Percentiles rank a stretch among this genome's conserved stretches.
phyloP scores from a whole-genome alignment of 495 filamentous ascomycete species.

The Acidiella bohemica region DNA sequence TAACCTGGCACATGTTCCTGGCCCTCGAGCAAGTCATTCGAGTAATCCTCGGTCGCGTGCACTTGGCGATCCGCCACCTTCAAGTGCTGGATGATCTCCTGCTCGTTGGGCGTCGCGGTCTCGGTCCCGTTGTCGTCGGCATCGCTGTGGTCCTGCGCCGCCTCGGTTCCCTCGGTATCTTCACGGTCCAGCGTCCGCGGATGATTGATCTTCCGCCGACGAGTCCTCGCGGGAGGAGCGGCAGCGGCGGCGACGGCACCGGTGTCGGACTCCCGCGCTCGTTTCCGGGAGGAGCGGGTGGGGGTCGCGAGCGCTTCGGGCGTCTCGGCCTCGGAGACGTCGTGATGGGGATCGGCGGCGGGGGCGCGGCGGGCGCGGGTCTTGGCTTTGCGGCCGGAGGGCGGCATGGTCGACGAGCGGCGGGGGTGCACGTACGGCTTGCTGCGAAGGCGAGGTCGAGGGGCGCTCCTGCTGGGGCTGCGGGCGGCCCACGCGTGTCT shows the following conservation, averaged over 20 bases:
- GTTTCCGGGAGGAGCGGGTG: constrained; percentile 25
- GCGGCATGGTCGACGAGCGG: too few species aligned
- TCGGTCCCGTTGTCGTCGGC: constrained; percentile 16
- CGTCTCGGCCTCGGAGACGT: constrained; percentile 26
- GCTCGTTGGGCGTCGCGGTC: constrained; percentile 29
- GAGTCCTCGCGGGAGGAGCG: constrained; percentile 3
- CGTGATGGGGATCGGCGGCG: constrained; percentile 9
- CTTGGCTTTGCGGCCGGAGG: constrained; percentile 18
- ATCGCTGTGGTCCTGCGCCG: constrained; percentile 14
- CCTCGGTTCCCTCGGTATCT: constrained; percentile 18
- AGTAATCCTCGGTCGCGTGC: constrained; percentile 58
- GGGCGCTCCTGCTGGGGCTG: too few species aligned
- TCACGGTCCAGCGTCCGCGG: constrained; percentile 7
- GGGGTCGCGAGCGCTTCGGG: constrained; percentile 30
- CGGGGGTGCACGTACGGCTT: too few species aligned
- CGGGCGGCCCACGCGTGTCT: too few species aligned
- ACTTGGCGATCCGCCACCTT: constrained; percentile 43
- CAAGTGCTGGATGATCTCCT: constrained; percentile 59
- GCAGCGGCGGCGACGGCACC: too few species aligned
- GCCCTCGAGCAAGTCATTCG: constrained; percentile 55
- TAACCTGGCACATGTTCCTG: constrained; percentile 74
- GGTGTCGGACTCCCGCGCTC: constrained; percentile 12
- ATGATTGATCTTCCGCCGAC: constrained; percentile 14
- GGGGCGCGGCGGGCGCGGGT: constrained; percentile 11
- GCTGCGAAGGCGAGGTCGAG: too few species aligned